phyloP scores from a whole-genome alignment of 148 eudicot species.

The Drosera capensis region DNA sequence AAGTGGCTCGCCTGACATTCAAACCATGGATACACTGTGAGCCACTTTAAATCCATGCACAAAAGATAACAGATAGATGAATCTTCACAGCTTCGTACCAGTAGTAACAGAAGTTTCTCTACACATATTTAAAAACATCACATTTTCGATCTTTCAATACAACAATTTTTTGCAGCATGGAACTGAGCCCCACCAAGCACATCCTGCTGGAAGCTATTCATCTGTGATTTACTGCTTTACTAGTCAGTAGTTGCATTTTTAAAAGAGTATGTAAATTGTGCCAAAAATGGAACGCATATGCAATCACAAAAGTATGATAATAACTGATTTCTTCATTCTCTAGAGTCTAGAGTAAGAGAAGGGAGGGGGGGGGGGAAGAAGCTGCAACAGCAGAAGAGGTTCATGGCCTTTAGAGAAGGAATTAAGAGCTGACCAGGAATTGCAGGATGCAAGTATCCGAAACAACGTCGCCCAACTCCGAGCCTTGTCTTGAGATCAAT shows the following conservation, averaged over 20 bases:
- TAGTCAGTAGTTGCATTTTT: no score
- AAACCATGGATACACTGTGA: conserved; percentile 2
- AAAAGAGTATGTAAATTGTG: no score
- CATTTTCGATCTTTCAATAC: not conserved
- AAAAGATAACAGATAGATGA: no score
- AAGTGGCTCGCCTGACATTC: conserved; percentile 78
- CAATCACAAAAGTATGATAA: no score
- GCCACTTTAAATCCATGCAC: no score
- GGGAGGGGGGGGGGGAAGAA: not conserved
- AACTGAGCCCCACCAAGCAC: no score
- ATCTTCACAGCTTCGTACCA: not conserved
- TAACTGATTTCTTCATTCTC: no score
- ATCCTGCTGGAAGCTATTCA: no score
- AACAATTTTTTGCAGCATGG: no score
- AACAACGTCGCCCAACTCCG: conserved; percentile 88
- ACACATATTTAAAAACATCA: not conserved
- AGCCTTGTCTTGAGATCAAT: conserved; percentile 91
- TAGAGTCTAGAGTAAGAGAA: no score
- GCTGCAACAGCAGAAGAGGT: not conserved
- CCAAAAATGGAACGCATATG: no score
- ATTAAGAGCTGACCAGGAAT: conserved; percentile 63
- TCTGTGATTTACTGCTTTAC: no score
- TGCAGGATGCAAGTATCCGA: conserved; percentile 91
- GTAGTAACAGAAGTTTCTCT: not conserved
- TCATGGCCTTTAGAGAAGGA: conserved; percentile 1